A percentile compares a stretch with the other conserved stretches of the same genome.
Evolutionary conservation across 371 early-diverging fungal species (phyloP).

Genomic region (Polyrhizophydium stewartii): DNA sequence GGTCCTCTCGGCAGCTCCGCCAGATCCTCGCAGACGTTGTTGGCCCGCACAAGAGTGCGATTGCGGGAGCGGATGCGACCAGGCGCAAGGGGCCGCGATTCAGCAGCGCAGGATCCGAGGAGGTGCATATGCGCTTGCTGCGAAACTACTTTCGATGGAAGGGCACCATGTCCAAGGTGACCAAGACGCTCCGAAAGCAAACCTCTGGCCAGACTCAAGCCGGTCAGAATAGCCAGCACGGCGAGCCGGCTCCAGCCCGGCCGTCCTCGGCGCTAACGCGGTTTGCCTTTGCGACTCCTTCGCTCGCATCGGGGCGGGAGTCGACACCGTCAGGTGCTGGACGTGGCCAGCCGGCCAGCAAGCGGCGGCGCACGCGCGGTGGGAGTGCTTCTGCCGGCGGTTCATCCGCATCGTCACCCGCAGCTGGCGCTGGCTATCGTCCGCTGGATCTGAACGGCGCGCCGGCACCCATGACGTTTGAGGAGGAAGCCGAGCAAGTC

Average conservation of each 20-base stretch:
- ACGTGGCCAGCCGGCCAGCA: conserved; percentile 54
- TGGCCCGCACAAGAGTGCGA: no score
- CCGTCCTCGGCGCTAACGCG: no score
- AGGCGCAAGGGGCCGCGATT: background rate
- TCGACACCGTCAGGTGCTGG: no score
- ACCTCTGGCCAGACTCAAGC: no score
- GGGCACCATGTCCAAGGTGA: conserved; percentile 35
- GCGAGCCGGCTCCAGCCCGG: no score
- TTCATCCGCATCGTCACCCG: background rate
- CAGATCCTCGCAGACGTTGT: conserved; percentile 20
- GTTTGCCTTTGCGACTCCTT: no score
- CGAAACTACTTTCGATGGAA: conserved; percentile 66
- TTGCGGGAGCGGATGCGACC: no score
- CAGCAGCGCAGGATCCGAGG: conserved; percentile 18
- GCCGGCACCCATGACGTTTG: conserved; percentile 23
- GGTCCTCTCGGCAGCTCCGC: conserved; percentile 63
- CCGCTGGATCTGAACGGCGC: background rate
- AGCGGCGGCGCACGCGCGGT: conserved; percentile 77
- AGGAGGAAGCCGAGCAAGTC: conserved; percentile 46
- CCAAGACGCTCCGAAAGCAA: conserved; percentile 16
- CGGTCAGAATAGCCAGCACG: no score
- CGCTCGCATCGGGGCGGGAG: no score
- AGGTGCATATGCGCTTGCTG: conserved; percentile 44
- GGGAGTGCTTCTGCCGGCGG: conserved; percentile 44
- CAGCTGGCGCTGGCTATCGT: background rate